Evolutionary conservation across 1,284 basidiomycete species (phyloP).

Genomic region (Malassezia nana): DNA sequence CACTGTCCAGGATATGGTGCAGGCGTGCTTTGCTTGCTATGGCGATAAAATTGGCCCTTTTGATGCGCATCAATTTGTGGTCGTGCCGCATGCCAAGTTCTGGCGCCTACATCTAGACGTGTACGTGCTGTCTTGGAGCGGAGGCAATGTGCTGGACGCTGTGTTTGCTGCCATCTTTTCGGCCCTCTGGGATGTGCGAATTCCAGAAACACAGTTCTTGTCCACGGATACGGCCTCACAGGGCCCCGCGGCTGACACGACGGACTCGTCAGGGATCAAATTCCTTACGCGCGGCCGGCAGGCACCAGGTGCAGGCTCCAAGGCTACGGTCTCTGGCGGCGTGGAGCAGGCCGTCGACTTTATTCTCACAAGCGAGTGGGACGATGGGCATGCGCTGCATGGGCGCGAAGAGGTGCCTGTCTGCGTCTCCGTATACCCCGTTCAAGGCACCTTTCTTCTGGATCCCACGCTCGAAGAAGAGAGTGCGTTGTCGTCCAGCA

Average conservation of each 20-base stretch:
- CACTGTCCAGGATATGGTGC: constrained; percentile 10
- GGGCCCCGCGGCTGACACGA: constrained; percentile 21
- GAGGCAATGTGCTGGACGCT: constrained; percentile 39
- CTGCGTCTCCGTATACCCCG: constrained; percentile 29
- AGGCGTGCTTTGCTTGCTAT: constrained; percentile 5
- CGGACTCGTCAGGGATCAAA: constrained; percentile 26
- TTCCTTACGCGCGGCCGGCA: constrained; percentile 9
- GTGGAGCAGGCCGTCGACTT: constrained; percentile 24
- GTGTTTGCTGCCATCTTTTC: constrained; percentile 34
- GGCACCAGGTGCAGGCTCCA: background rate
- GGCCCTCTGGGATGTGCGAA: constrained; percentile 32
- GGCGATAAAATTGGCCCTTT: constrained; percentile 17
- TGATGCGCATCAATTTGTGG: constrained; percentile 26
- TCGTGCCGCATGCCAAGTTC: constrained; percentile 32
- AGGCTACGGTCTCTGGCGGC: background rate
- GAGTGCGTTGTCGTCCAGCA: constrained; percentile 22
- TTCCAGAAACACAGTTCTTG: constrained; percentile 32
- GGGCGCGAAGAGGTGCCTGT: constrained; percentile 33
- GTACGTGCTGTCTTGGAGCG: constrained; percentile 31
- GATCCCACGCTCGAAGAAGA: constrained; percentile 38
- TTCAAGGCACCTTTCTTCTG: constrained; percentile 28
- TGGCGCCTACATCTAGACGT: constrained; percentile 40
- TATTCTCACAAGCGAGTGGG: constrained; percentile 30
- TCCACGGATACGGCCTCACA: constrained; percentile 28
- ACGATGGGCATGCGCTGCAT: constrained; percentile 23